phyloP scores from a whole-genome alignment of 352 stramenopile species.

The Phytopythium boreale region DNA sequence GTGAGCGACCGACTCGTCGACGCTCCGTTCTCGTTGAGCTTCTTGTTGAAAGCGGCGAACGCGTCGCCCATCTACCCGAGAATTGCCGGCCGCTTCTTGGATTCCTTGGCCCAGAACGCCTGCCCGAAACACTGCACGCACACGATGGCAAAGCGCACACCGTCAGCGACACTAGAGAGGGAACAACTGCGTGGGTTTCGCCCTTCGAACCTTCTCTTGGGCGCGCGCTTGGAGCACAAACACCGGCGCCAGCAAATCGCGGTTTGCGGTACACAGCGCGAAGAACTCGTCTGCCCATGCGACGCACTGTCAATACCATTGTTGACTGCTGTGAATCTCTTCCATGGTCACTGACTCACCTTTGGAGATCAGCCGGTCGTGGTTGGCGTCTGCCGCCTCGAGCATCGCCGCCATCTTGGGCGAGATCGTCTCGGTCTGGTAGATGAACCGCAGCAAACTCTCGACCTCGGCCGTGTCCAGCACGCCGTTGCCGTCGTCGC shows the following conservation, averaged over 20 bases:
- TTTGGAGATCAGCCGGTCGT: conserved; percentile 27
- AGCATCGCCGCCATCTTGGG: conserved; percentile 29
- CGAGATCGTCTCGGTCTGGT: conserved; percentile 39
- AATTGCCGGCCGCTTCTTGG: conserved; percentile 11
- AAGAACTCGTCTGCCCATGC: conserved; percentile 34
- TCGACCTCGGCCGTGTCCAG: conserved; percentile 45
- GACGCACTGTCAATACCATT: neutral
- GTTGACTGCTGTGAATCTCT: neutral
- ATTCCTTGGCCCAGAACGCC: conserved; percentile 29
- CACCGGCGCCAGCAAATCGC: conserved; percentile 36
- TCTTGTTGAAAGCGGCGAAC: conserved; percentile 6
- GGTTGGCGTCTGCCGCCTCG: conserved; percentile 29
- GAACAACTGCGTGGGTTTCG: conserved; percentile 5
- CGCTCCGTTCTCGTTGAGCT: neutral
- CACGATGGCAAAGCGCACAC: neutral
- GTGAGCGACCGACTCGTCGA: neutral
- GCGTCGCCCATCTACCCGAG: conserved; percentile 3
- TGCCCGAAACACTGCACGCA: conserved; percentile 31
- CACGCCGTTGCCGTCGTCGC: conserved; percentile 43
- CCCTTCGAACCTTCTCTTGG: conserved; percentile 20
- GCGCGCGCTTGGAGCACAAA: conserved; percentile 29
- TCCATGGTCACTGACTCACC: conserved; percentile 2
- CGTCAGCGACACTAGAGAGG: neutral
- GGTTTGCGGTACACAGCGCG: conserved; percentile 32
- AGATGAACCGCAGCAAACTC: conserved; percentile 50